These are phyloP conservation scores for Mallotus repandus DNA, from an alignment of 441 rosid genomes.

Conservation along the genomic window DNA sequence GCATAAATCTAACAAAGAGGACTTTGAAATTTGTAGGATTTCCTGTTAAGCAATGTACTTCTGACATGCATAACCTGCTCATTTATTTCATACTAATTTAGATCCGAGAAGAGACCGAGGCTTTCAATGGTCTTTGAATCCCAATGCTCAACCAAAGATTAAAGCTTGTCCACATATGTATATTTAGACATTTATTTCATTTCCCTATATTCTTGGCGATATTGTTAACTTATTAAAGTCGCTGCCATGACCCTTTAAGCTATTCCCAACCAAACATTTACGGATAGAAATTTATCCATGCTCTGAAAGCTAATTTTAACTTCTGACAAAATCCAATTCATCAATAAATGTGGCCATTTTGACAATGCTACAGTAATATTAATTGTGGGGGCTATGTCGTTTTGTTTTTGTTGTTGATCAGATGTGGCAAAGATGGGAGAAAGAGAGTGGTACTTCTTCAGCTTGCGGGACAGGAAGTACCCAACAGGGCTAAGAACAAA, in stretches of 20 bases:
- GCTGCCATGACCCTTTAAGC: not conserved
- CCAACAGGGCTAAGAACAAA: constrained; percentile 94
- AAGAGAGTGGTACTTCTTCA: constrained; percentile 94
- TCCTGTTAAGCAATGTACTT: not conserved
- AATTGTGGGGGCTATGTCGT: not conserved
- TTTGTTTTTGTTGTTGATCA: constrained; percentile 24
- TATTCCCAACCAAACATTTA: not conserved
- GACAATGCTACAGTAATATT: not conserved
- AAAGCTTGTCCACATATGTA: not conserved
- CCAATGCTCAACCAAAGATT: not conserved
- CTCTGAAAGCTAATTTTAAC: constrained; percentile 2
- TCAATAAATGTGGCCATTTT: not conserved
- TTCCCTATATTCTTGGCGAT: too few relatives aligned
- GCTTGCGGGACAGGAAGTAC: constrained; percentile 93
- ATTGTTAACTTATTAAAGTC: not conserved
- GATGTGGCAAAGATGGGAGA: constrained; percentile 94
- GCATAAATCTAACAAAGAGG: not conserved
- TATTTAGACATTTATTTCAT: too few relatives aligned
- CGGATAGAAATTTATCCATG: not conserved
- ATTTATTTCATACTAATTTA: not conserved
- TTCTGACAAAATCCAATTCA: constrained; percentile 6
- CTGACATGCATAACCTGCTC: not conserved
- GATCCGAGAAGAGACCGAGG: not conserved
- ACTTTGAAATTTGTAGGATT: not conserved
- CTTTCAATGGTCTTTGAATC: too few relatives aligned